Conservation (phyloP, 1,284 basidiomycete species). For the Moesziomyces antarcticus region DNA sequence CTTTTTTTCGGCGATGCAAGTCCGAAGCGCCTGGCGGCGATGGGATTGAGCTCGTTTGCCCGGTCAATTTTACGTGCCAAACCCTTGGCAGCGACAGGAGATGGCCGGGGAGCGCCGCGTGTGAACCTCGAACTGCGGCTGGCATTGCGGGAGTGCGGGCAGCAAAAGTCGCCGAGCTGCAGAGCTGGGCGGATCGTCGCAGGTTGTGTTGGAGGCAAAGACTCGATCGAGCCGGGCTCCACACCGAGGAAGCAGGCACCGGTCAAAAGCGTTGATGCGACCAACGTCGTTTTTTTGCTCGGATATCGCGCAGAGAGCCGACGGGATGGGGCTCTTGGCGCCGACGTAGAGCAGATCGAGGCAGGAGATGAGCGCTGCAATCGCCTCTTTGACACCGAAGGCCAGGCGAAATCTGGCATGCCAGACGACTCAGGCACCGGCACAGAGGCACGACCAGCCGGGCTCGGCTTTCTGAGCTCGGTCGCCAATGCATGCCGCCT, state of each 20-base stretch:
- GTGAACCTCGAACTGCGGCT: no score
- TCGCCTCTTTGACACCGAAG: neutral
- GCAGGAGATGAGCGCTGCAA: neutral
- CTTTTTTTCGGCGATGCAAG: no score
- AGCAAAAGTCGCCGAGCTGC: neutral
- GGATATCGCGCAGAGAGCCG: neutral
- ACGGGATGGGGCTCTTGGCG: neutral
- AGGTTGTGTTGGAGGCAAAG: neutral
- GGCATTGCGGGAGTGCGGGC: neutral
- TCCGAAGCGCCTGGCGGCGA: no score
- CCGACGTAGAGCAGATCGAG: no score
- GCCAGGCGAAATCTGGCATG: neutral
- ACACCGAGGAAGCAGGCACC: no score
- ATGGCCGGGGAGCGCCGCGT: no score
- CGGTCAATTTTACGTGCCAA: neutral
- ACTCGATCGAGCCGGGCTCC: no score
- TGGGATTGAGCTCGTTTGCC: neutral
- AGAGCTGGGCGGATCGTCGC: neutral
- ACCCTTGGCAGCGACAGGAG: no score
- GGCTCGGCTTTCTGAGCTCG: neutral
- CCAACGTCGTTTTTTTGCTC: neutral
- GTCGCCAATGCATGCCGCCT: neutral
- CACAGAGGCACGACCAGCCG: neutral
- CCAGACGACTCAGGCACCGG: neutral
- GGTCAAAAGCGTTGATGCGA: neutral